A percentile compares a stretch with the other conserved stretches of the same genome.
These are phyloP conservation scores for Mortierella sp. DNA, from an alignment of 371 early-diverging fungal genomes.

Conservation along the genomic window DNA sequence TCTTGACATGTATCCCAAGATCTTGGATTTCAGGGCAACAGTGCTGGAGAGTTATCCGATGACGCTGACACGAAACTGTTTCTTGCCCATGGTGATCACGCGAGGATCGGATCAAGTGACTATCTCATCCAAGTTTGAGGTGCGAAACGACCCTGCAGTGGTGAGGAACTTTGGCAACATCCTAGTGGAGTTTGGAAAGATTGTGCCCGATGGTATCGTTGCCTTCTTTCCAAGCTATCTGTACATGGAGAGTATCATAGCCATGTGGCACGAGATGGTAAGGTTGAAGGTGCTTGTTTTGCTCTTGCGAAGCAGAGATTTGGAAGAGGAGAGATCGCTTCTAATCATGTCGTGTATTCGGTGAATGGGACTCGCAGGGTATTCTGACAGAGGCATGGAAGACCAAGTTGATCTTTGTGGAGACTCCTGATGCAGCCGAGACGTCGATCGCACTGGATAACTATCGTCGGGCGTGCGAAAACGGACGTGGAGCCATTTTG, in stretches of 20 bases:
- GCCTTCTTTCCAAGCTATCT: conserved; percentile 99
- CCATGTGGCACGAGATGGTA: conserved; percentile 98
- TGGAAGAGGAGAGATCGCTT: conserved; percentile 16
- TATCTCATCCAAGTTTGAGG: conserved; percentile 96
- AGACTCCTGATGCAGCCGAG: conserved; percentile 99
- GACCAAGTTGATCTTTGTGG: conserved; percentile 98
- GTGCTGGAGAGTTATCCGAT: conserved; percentile 93
- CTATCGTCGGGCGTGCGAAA: conserved; percentile 97
- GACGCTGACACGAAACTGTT: conserved; percentile 94
- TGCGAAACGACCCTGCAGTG: conserved; percentile 98
- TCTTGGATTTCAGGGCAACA: conserved; percentile 90
- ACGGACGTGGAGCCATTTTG: conserved; percentile 99
- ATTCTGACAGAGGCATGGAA: conserved; percentile 95
- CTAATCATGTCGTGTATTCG: background rate
- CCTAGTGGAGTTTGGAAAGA: conserved; percentile 93
- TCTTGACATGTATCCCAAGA: conserved; percentile 98
- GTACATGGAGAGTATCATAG: conserved; percentile 99
- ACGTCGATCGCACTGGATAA: conserved; percentile 96
- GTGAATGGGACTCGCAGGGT: conserved; percentile 60
- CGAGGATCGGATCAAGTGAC: conserved; percentile 98
- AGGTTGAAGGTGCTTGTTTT: background rate
- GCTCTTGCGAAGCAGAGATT: too few relatives aligned
- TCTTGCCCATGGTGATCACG: conserved; percentile 97
- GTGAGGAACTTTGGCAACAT: conserved; percentile 99
- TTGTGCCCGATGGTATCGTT: conserved; percentile 99